phyloP scores from a whole-genome alignment of 2,329 filamentous ascomycete genomes.

The Colletotrichum musicola region DNA sequence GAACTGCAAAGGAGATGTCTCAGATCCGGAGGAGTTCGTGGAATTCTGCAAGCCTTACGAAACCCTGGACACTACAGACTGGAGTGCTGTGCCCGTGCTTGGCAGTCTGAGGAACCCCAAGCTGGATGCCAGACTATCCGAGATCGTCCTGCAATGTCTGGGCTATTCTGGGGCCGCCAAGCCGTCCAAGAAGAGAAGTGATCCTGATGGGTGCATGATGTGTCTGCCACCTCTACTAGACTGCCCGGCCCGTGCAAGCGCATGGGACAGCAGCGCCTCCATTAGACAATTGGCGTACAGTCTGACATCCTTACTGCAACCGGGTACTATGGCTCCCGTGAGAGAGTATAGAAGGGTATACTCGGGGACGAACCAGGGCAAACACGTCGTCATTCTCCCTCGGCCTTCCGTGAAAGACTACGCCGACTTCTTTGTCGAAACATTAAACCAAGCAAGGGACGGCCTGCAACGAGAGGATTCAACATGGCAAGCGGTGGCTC shows the following conservation, averaged over 20 bases:
- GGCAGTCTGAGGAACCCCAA: constrained; percentile 6
- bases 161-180: constrained; percentile 50
- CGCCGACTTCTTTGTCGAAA: constrained; percentile 32
- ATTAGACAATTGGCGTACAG: constrained; percentile 69
- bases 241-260: constrained; percentile 64
- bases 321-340: constrained; percentile 41
- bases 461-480: constrained; percentile 40
- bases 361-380: constrained; percentile 31
- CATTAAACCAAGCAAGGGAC: constrained; percentile 43
- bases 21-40: constrained; percentile 43
- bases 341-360: constrained; percentile 54
- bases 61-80: constrained; percentile 29
- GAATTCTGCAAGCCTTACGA: constrained; percentile 50
- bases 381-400: constrained; percentile 26
- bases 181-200: constrained; percentile 42
- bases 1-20: constrained; percentile 22
- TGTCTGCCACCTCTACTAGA: constrained; percentile 77
- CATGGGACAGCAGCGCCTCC: constrained; percentile 66
- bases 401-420: constrained; percentile 23
- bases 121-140: constrained; percentile 55
- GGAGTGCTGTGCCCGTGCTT: constrained; percentile 25
- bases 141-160: constrained; percentile 50
- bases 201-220: constrained; percentile 54
- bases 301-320: constrained; percentile 44
- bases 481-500: constrained; percentile 28